These are phyloP conservation scores for Kodamaea neixiangensis DNA, from an alignment of 805 yeast genomes.

Conservation along the genomic window DNA sequence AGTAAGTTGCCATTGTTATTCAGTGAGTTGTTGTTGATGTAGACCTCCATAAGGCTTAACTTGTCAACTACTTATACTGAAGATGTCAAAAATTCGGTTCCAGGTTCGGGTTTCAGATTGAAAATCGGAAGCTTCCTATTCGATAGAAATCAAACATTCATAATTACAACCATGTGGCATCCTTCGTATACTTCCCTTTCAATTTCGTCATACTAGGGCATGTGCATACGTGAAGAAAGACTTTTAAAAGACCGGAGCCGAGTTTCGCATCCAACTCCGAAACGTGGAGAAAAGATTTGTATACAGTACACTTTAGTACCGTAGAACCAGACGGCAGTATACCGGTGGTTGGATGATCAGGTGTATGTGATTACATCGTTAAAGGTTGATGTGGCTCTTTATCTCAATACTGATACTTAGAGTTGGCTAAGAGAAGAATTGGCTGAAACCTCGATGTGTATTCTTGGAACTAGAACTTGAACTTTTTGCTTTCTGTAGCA, in stretches of 20 bases:
- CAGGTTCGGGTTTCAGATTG: not conserved
- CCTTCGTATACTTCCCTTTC: not conserved
- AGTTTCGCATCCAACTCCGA: not conserved
- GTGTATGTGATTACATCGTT: no score
- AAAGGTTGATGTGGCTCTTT: no score
- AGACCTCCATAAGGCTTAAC: not conserved
- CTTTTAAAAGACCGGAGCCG: not conserved
- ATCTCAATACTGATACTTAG: no score
- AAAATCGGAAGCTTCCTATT: not conserved
- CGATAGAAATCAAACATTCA: not conserved
- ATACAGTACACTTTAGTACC: no score
- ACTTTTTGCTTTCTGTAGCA: slow-evolving; percentile 1
- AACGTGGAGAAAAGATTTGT: not conserved
- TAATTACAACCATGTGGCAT: not conserved
- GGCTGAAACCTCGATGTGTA: no score
- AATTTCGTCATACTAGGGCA: not conserved
- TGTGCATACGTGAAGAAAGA: not conserved
- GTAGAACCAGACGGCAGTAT: no score
- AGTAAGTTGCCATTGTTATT: slow-evolving; percentile 33
- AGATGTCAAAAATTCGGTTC: not conserved
- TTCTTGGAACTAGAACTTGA: slow-evolving; percentile 2
- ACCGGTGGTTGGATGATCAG: no score
- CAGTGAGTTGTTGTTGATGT: not conserved
- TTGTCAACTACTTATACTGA: not conserved
- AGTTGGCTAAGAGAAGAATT: no score